Conservation (phyloP, 1,139 yeast genomes). For the Nadsonia commutata region DNA sequence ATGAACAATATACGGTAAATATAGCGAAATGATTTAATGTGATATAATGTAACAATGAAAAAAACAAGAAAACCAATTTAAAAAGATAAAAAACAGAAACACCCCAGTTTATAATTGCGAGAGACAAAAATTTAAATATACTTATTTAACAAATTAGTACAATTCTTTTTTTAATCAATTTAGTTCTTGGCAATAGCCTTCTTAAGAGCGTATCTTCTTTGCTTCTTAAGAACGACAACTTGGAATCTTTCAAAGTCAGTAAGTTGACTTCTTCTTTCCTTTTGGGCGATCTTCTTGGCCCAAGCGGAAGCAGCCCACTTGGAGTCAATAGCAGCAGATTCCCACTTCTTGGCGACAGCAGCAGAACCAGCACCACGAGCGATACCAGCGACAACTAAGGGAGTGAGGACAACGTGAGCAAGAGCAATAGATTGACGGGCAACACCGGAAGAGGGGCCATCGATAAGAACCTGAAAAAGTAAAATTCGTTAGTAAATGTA, state of each 20-base stretch:
- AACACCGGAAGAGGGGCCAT: conserved; percentile 82
- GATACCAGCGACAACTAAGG: conserved; percentile 66
- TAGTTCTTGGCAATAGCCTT: conserved; percentile 86
- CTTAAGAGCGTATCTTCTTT: conserved; percentile 88
- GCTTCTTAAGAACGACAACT: conserved; percentile 93
- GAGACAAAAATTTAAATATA: too few relatives aligned
- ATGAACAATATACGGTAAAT: neutral
- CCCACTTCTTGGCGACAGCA: conserved; percentile 84
- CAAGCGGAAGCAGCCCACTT: conserved; percentile 90
- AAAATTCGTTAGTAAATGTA: neutral
- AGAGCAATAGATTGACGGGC: conserved; percentile 86
- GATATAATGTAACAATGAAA: neutral
- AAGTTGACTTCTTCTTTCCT: conserved; percentile 82
- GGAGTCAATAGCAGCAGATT: conserved; percentile 72
- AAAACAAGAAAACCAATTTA: neutral
- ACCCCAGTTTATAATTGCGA: neutral
- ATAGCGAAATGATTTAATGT: neutral
- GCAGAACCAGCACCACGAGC: conserved; percentile 92
- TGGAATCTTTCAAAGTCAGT: conserved; percentile 99
- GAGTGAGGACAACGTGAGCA: conserved; percentile 84
- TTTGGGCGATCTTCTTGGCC: conserved; percentile 97
- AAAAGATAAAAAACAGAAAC: neutral
- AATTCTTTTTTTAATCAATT: conserved; percentile 13
- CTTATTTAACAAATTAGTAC: neutral
- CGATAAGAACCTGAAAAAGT: conserved; percentile 56